phyloP scores from a whole-genome alignment of 441 rosid genomes.

The Breynia disticha region DNA sequence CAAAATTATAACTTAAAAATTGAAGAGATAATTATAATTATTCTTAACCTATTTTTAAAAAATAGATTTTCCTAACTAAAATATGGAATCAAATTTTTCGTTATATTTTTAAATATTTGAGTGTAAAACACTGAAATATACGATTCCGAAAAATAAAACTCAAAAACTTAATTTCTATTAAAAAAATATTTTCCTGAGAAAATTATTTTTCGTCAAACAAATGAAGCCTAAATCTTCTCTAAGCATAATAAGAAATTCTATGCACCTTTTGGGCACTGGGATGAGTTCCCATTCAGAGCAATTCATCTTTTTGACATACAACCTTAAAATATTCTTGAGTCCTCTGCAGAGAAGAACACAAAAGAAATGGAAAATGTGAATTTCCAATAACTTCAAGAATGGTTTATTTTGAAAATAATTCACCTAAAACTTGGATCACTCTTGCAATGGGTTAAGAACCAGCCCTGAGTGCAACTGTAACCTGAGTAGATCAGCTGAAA shows the following conservation, averaged over 20 bases:
- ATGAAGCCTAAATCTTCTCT: neutral
- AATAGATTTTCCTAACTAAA: too few species aligned
- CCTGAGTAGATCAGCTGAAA: constrained; percentile 80
- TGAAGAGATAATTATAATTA: too few species aligned
- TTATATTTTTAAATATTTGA: too few species aligned
- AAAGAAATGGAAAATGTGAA: neutral
- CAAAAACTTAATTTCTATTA: too few species aligned
- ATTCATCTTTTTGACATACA: constrained; percentile 62
- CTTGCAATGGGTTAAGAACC: constrained; percentile 90
- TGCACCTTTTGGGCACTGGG: constrained; percentile 89
- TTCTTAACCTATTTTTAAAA: too few species aligned
- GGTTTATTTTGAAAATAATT: constrained; percentile 10
- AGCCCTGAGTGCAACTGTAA: constrained; percentile 86
- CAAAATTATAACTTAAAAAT: too few species aligned
- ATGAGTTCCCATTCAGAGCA: constrained; percentile 89
- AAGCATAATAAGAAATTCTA: constrained; percentile 6
- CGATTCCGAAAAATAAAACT: too few species aligned
- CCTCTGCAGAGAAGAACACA: constrained; percentile 39
- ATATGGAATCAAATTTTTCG: too few species aligned
- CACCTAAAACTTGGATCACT: constrained; percentile 82
- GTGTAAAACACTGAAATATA: too few species aligned
- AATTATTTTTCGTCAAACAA: too few species aligned
- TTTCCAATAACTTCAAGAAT: too few species aligned
- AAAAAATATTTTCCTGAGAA: too few species aligned
- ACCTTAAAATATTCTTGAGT: constrained; percentile 68